Conservation (phyloP, 2,329 filamentous ascomycete species). For the Fusarium tupiense region DNA sequence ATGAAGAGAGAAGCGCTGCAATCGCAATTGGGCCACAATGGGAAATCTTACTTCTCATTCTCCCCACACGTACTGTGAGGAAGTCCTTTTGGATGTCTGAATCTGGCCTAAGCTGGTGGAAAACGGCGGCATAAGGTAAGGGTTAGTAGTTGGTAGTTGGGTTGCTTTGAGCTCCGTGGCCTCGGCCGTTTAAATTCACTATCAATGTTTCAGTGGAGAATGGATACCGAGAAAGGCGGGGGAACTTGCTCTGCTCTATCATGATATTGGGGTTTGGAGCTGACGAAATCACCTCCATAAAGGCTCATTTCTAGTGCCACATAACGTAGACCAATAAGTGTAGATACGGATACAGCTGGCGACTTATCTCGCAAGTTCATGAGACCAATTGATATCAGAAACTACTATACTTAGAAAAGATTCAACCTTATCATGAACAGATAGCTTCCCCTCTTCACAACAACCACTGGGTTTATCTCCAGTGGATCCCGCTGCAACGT, state of each 20-base stretch:
- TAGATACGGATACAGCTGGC: not conserved
- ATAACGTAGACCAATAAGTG: not conserved
- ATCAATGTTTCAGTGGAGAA: constrained; percentile 21
- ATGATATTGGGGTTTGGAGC: not conserved
- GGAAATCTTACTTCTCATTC: not conserved
- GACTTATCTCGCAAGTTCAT: too few species aligned
- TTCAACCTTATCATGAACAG: constrained; percentile 3
- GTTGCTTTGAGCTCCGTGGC: constrained; percentile 3
- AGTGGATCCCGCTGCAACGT: constrained; percentile 13
- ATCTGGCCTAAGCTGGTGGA: constrained; percentile 20
- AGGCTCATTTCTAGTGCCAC: not conserved
- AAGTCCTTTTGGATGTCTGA: constrained; percentile 7
- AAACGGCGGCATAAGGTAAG: constrained; percentile 19
- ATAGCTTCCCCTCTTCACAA: constrained; percentile 14
- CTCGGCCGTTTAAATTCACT: constrained; percentile 16
- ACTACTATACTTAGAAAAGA: not conserved
- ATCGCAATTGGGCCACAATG: constrained; percentile 1
- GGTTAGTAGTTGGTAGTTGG: not conserved
- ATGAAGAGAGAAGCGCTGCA: constrained; percentile 1
- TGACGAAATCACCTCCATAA: not conserved
- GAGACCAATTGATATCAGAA: not conserved
- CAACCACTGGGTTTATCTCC: constrained; percentile 2
- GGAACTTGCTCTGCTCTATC: not conserved
- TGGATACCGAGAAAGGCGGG: not conserved
- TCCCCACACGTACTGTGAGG: constrained; percentile 2